These are phyloP conservation scores for Fusarium armeniacum DNA, from an alignment of 2,329 filamentous ascomycete genomes.

Conservation along the genomic window DNA sequence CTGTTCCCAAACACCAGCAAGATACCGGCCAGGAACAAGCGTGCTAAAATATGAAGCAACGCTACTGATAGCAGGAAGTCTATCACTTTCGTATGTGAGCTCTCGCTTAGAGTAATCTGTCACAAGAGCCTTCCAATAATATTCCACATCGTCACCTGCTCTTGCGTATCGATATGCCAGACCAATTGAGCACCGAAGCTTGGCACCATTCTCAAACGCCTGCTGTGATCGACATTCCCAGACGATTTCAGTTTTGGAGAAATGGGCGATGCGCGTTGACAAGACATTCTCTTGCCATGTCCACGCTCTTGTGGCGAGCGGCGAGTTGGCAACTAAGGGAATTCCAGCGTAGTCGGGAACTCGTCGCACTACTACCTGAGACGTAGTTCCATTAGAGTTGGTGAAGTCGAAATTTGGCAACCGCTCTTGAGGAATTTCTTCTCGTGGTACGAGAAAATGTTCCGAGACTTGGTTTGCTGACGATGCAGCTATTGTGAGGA, in stretches of 20 bases:
- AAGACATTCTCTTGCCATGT: constrained; percentile 9
- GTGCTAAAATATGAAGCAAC: background rate
- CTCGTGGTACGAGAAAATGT: background rate
- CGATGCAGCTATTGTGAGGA: constrained; percentile 3
- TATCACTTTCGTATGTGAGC: constrained; percentile 1
- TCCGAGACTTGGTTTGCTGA: background rate
- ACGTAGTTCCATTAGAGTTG: background rate
- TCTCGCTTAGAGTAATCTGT: constrained; percentile 1
- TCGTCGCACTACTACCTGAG: background rate
- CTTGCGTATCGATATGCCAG: background rate
- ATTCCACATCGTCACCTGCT: background rate
- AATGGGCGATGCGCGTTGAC: constrained; percentile 1
- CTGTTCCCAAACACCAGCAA: background rate
- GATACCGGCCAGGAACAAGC: background rate
- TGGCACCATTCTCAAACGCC: constrained; percentile 4
- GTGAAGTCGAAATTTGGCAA: background rate
- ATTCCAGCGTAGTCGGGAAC: constrained; percentile 7
- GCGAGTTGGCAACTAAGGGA: background rate
- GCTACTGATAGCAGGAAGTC: constrained; percentile 1
- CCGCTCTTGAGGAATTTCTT: background rate
- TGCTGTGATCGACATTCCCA: constrained; percentile 3
- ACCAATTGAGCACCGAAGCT: background rate
- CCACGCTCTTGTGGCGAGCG: background rate
- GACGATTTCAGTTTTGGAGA: background rate
- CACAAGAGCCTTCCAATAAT: background rate